Base-by-base conservation (phyloP, 495 filamentous ascomycete species). In the Daldinia childiae region DNA sequence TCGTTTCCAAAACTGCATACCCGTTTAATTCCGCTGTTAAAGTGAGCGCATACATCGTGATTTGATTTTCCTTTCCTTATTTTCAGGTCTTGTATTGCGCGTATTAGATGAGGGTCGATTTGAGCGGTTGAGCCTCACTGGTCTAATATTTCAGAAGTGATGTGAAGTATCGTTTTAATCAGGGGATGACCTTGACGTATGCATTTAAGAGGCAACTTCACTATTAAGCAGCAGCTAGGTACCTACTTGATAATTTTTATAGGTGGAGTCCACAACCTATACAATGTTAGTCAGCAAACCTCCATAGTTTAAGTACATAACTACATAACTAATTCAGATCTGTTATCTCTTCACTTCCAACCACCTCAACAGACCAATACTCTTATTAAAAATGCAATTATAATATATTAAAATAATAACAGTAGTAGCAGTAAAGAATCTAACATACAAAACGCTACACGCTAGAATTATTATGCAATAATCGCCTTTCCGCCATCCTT, bases 11-110 rank as follows among this genome's bases (percentile, higher is more conserved):
- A 21, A 7, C 43, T 59, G 69, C 74, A 60, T 69, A 83, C 87
- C 94, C 94, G 30, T 86, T 84, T 45, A 97, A 78, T 70, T 97
- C 93, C 5, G 94, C 94, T 17, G 87, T 91, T 9, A 97, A 84
- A 24, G 88, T 85, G 8, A 97, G 86, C 58, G 91, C 91, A 68
- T 93, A 87, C 93, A 97, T 97, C 19, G 74, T 86, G 74, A 52
- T 21, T 26, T 21, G 17, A 41, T 55, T 58, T 30, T 26, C 9
- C 9, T 36, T 50, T 7, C 48, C 48, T 29, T 24, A 26, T 6
- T 26, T 45, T 5, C 52, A 19, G 11, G 45, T 66, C n/a, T 66
- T 51, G 52, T 66, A 27, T 63, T 51, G 52, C 8, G 59, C 8
- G 34, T 39, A 21, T 43, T 52, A 26, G 50, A 50, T 17, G 57